Evolutionary conservation across 768 basidiomycete genomes (phyloP).

Genomic region (Suillus discolor): DNA sequence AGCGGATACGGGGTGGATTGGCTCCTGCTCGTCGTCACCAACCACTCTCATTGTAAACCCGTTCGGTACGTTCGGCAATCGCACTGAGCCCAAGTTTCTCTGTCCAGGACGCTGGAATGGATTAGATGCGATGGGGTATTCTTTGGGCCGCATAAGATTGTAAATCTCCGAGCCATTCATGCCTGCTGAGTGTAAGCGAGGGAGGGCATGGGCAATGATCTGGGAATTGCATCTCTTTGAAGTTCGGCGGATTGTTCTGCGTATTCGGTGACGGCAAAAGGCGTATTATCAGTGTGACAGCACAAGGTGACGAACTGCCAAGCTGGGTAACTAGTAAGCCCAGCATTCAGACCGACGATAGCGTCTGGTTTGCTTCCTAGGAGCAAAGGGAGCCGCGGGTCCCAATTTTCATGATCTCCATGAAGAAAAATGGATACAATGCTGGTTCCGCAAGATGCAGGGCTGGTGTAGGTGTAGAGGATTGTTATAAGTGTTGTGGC

Average conservation of each 20-base stretch:
- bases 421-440: constrained; percentile 40
- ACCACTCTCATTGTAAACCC: constrained; percentile 33
- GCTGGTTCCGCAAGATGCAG: constrained; percentile 39
- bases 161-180: constrained; percentile 24
- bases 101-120: constrained; percentile 38
- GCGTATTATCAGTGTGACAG: constrained; percentile 28
- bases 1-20: neutral
- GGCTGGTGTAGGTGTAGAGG: constrained; percentile 38
- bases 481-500: too few species aligned
- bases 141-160: constrained; percentile 25
- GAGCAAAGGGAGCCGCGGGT: constrained; percentile 24
- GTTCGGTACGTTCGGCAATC: constrained; percentile 34
- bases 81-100: constrained; percentile 24
- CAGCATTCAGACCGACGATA: constrained; percentile 44
- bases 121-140: constrained; percentile 33
- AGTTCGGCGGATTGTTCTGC: constrained; percentile 38
- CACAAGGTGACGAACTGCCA: constrained; percentile 41
- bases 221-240: constrained; percentile 31
- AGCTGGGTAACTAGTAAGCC: constrained; percentile 35
- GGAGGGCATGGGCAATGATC: constrained; percentile 28
- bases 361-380: constrained; percentile 38
- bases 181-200: constrained; percentile 16
- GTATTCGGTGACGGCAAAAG: constrained; percentile 39
- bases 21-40: constrained; percentile 19
- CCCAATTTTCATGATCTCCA: constrained; percentile 29